Evolutionary conservation across 1,284 basidiomycete genomes (phyloP).

Genomic region (Leucoagaricus sp.): DNA sequence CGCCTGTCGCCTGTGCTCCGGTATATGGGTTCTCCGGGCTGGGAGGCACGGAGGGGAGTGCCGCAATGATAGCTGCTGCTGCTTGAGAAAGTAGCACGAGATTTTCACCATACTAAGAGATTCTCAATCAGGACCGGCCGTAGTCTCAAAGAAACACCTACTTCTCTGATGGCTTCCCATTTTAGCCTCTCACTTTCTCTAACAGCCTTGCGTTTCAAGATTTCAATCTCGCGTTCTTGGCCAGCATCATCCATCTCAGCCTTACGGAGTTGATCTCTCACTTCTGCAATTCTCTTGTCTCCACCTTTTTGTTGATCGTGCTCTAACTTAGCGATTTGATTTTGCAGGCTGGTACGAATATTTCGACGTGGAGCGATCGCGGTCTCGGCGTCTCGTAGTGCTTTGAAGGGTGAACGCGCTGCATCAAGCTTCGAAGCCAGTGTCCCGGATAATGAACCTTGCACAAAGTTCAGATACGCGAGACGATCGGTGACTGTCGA

Average conservation of each 20-base stretch:
- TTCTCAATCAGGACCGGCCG: background rate
- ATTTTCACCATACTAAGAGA: slow-evolving; percentile 73
- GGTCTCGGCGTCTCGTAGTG: slow-evolving; percentile 68
- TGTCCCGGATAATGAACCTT: slow-evolving; percentile 62
- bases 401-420: slow-evolving; percentile 67
- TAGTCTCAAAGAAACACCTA: slow-evolving; percentile 29
- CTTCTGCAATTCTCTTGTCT: slow-evolving; percentile 64
- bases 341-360: slow-evolving; percentile 53
- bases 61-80: slow-evolving; percentile 56
- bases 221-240: slow-evolving; percentile 65
- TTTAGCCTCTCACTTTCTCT: slow-evolving; percentile 70
- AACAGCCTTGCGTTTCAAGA: slow-evolving; percentile 73
- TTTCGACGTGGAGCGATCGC: slow-evolving; percentile 60
- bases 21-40: slow-evolving; percentile 53
- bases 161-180: slow-evolving; percentile 80
- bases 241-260: slow-evolving; percentile 63
- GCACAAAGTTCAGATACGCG: slow-evolving; percentile 75
- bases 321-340: slow-evolving; percentile 65
- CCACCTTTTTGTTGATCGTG: slow-evolving; percentile 59
- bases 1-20: slow-evolving; percentile 62
- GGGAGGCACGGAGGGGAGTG: slow-evolving; percentile 65
- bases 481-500: slow-evolving; percentile 78
- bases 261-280: slow-evolving; percentile 63
- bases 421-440: slow-evolving; percentile 62
- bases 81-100: slow-evolving; percentile 71